Base-by-base conservation (phyloP, 345 rosid species). In the Murraya koenigii region DNA sequence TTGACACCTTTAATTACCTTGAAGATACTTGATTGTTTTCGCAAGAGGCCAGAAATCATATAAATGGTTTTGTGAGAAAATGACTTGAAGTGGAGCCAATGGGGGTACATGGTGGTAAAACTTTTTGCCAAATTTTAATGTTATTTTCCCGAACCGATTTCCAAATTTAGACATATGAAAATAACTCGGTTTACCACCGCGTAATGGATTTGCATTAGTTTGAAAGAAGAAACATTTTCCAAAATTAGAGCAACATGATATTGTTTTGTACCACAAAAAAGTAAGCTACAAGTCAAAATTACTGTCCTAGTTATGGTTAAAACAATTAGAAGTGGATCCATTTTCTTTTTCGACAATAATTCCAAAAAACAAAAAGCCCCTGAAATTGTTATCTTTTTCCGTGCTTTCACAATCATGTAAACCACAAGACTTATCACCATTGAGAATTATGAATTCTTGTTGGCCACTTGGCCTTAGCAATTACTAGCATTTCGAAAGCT, bases 241-340 rank as follows among this genome's bases (percentile, higher is more conserved):
- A 55, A 54, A 66, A 66, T 63, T 76, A 25, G 78, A 66, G 72
- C 64, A 23, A 66, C 66, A 36, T 23, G 78, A 76, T 54, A 76
- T 22, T 54, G 38, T 76, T 66, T n/a, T 54, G 19, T 15, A 23
- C 26, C 26, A 55, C 55, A 33, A 23, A 19, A n/a, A 66, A 66
- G 78, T 11, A 36, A 66, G 35, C 19, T 54, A 17, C 17, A 32
- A 52, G 52, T n/a, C 72, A 75, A 75, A 41, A 49, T 11, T 7
- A 23, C 6, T 7, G 41, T 1, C 28, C 33, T n/a, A 23, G 71
- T 23, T 17, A 52, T 14, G 8, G 74, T 26, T 47, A 7, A 23
- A 68, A 68, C 17, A 26, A 49, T 69, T 28, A 22, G 28, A 68
- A 41, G 6, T 41, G 44, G 0, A 69, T 25, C 23, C n/a, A 28